A percentile compares a stretch with the other conserved stretches of the same genome.
phyloP scores from a whole-genome alignment of 176 grass and related monocot genomes.

The Ensete ventricosum region DNA sequence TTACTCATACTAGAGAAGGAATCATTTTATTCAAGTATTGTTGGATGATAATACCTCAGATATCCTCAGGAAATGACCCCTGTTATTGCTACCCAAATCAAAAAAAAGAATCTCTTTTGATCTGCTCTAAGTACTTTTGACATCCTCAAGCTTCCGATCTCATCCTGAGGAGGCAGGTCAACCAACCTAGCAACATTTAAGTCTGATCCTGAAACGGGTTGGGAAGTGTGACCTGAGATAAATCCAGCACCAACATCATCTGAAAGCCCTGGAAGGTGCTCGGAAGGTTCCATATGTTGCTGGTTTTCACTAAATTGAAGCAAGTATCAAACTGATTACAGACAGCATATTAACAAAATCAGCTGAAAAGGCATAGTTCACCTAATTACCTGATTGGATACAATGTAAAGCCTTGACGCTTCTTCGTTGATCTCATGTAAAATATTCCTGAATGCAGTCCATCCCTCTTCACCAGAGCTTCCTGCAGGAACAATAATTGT shows the following conservation, averaged over 20 bases:
- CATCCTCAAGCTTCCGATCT: constrained; percentile 59
- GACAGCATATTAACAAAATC: not conserved
- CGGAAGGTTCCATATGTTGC: constrained; percentile 68
- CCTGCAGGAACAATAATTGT: constrained; percentile 88
- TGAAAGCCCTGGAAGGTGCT: constrained; percentile 68
- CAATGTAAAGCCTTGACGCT: constrained; percentile 46
- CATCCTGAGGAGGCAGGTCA: constrained; percentile 68
- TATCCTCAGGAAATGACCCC: constrained; percentile 86
- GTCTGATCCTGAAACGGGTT: constrained; percentile 49
- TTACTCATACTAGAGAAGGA: not conserved
- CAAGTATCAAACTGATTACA: constrained; percentile 23
- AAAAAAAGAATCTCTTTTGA: constrained; percentile 97
- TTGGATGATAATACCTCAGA: constrained; percentile 49
- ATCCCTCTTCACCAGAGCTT: constrained; percentile 89
- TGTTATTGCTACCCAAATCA: constrained; percentile 84
- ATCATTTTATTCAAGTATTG: not conserved
- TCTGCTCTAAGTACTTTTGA: constrained; percentile 90
- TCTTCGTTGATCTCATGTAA: constrained; percentile 80
- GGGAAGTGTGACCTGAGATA: constrained; percentile 69
- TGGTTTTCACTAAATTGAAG: constrained; percentile 19
- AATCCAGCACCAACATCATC: constrained; percentile 96
- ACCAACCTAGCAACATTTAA: constrained; percentile 58
- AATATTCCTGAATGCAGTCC: constrained; percentile 81
- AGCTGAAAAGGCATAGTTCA: not conserved
- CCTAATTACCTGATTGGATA: constrained; percentile 58